phyloP scores from a whole-genome alignment of 805 yeast genomes.

The Candida parachauliodes region DNA sequence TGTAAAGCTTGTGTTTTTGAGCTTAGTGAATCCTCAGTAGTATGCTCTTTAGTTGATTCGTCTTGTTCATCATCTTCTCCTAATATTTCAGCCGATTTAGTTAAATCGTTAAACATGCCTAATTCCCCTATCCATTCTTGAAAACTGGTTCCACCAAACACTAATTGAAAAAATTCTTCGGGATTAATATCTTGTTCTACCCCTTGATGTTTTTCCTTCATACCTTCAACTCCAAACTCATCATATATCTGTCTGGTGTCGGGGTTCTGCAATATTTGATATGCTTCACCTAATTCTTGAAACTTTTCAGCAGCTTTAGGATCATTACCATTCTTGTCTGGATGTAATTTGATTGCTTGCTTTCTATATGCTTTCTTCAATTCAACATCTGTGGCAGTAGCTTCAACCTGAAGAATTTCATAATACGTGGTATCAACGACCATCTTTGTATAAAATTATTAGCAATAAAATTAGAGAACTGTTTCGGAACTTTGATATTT shows the following conservation, averaged over 20 bases:
- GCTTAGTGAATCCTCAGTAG: not conserved
- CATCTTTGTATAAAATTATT: too few relatives aligned
- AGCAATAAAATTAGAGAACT: not conserved
- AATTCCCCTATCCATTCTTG: conserved; percentile 81
- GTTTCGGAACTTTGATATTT: not conserved
- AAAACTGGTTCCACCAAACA: conserved; percentile 83
- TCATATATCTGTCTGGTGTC: conserved; percentile 72
- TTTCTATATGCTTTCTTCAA: conserved; percentile 93
- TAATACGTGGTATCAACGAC: conserved; percentile 85
- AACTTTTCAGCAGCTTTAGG: conserved; percentile 85
- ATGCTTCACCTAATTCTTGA: conserved; percentile 66
- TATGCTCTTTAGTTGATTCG: not conserved
- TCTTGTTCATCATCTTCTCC: conserved; percentile 35
- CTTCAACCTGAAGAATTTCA: conserved; percentile 66
- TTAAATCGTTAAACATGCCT: conserved; percentile 70
- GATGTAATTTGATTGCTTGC: conserved; percentile 85
- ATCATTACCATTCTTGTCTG: conserved; percentile 95
- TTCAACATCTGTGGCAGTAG: conserved; percentile 72
- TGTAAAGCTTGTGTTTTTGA: conserved; percentile 3
- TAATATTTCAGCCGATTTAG: conserved; percentile 53
- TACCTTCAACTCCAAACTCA: conserved; percentile 60
- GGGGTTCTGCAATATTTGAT: conserved; percentile 75
- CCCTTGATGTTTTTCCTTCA: conserved; percentile 57
- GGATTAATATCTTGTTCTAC: conserved; percentile 74
- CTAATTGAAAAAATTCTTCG: conserved; percentile 72